phyloP scores from a whole-genome alignment of 1,139 yeast species.

The Hemisphaericaspora xylanilytica region DNA sequence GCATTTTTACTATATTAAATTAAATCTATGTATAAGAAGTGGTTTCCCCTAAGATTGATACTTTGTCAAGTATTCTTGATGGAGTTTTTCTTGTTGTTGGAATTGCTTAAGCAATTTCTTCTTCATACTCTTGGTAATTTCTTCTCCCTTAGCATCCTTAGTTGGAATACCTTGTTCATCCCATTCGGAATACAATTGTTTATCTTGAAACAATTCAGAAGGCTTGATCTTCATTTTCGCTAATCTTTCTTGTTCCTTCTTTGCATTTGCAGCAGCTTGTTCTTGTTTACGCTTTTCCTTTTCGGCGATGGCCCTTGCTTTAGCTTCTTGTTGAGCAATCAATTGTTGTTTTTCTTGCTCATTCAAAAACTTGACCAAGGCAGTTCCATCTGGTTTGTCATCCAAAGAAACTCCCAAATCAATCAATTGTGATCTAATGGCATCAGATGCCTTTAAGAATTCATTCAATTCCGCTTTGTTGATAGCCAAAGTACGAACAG shows the following conservation, averaged over 20 bases:
- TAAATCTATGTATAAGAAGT: neutral
- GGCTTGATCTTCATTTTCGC: conserved; percentile 75
- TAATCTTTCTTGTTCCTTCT: conserved; percentile 61
- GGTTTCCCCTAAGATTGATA: conserved; percentile 3
- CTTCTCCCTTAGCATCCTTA: conserved; percentile 75
- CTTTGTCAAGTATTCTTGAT: conserved; percentile 55
- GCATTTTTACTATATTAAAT: too few species aligned
- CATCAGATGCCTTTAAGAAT: conserved; percentile 50
- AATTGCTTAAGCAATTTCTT: conserved; percentile 79
- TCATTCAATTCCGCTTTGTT: conserved; percentile 53
- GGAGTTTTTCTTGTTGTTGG: conserved; percentile 78
- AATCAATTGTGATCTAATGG: conserved; percentile 54
- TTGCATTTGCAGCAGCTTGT: conserved; percentile 44
- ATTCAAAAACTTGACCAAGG: conserved; percentile 77
- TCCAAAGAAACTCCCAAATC: conserved; percentile 80
- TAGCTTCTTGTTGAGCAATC: conserved; percentile 59
- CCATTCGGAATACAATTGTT: conserved; percentile 64
- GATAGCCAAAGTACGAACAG: conserved; percentile 72
- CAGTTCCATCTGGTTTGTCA: conserved; percentile 78
- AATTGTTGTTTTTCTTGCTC: conserved; percentile 67
- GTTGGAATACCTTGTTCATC: conserved; percentile 85
- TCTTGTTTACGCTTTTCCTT: conserved; percentile 42
- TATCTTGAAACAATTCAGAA: conserved; percentile 63
- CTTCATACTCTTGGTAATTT: conserved; percentile 79
- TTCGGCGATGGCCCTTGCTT: conserved; percentile 44